Conservation (phyloP, 169 alveolate species). For the Fabrea salina region DNA sequence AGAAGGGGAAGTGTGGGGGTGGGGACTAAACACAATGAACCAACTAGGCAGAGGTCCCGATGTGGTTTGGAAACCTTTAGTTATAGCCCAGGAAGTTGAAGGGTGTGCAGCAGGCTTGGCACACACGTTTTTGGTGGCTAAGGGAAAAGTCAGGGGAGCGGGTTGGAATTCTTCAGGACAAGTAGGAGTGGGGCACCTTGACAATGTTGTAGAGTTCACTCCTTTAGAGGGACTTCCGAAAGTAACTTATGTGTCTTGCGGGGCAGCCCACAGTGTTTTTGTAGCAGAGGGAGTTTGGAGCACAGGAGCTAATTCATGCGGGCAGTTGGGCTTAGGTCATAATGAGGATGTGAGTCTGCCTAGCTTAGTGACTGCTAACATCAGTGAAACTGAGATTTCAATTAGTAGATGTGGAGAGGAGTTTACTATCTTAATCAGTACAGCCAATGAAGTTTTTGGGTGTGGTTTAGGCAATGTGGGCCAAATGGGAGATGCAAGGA, state of each 20-base stretch:
- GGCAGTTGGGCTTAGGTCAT: conserved; percentile 60
- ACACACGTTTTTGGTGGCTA: conserved; percentile 34
- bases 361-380: background rate
- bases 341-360: conserved; percentile 25
- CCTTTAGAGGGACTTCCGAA: background rate
- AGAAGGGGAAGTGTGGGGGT: conserved; percentile 25
- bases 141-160: background rate
- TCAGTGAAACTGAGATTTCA: background rate
- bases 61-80: background rate
- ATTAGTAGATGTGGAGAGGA: conserved; percentile 47
- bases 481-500: conserved; percentile 18
- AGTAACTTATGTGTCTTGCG: conserved; percentile 44
- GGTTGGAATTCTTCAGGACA: conserved; percentile 45
- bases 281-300: conserved; percentile 50
- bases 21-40: conserved; percentile 45
- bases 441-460: background rate
- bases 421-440: conserved; percentile 31
- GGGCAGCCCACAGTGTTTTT: conserved; percentile 64
- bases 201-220: background rate
- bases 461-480: conserved; percentile 44
- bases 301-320: conserved; percentile 64
- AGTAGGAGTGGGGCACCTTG: conserved; percentile 28
- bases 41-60: conserved; percentile 27
- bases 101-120: conserved; percentile 39
- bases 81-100: background rate